Conservation (phyloP, 805 yeast species). For the Komagataella pastoris region DNA sequence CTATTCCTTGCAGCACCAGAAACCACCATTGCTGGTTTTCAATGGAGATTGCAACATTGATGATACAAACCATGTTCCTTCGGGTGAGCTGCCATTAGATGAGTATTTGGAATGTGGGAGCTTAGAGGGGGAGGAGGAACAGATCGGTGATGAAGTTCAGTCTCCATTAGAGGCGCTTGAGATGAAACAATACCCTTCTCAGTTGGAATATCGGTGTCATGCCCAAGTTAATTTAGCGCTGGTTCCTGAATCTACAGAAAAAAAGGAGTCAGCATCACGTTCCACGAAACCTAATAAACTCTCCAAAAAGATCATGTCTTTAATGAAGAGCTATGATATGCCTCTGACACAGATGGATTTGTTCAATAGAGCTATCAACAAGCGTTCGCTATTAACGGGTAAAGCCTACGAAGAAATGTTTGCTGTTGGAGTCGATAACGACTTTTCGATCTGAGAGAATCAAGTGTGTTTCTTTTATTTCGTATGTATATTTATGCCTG, state of each 20-base stretch:
- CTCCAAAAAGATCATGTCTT: background rate
- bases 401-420: slow-evolving; percentile 18
- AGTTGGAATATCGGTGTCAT: slow-evolving; percentile 14
- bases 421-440: slow-evolving; percentile 6
- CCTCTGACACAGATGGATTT: slow-evolving; percentile 2
- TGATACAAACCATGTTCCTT: background rate
- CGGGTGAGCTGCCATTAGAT: background rate
- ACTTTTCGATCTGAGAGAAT: background rate
- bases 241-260: slow-evolving; percentile 7
- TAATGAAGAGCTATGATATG: background rate
- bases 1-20: background rate
- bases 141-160: background rate
- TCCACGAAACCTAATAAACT: background rate
- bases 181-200: background rate
- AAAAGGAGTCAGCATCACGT: slow-evolving; percentile 1
- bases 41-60: background rate
- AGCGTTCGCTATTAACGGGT: slow-evolving; percentile 17
- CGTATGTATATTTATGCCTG: background rate
- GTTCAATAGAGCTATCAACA: slow-evolving; percentile 14
- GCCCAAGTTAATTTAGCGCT: slow-evolving; percentile 14
- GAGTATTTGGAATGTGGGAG: background rate
- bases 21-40: background rate
- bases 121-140: background rate
- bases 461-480: background rate
- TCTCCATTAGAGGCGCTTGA: background rate